Conservation (phyloP, 2,329 filamentous ascomycete genomes). For the Ampelomyces quisqualis region DNA sequence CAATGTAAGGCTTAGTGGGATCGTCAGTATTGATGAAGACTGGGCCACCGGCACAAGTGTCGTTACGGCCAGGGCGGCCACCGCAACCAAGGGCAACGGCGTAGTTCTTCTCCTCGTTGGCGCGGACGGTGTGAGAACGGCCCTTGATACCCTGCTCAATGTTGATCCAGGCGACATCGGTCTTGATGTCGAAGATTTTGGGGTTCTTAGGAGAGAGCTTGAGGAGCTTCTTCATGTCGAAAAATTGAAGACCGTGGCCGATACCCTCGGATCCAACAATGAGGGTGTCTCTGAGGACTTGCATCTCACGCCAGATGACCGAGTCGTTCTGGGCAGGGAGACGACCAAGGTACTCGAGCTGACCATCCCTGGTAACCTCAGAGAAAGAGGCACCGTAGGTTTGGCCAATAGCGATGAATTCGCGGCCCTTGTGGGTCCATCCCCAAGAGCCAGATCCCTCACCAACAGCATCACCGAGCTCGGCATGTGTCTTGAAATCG, state of each 20-base stretch:
- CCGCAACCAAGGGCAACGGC: constrained; percentile 38
- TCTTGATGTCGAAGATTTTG: constrained; percentile 30
- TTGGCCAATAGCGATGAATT: constrained; percentile 58
- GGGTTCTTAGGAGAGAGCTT: constrained; percentile 37
- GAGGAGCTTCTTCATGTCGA: constrained; percentile 55
- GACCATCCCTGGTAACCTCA: constrained; percentile 52
- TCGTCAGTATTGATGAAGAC: constrained; percentile 62
- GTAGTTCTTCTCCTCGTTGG: constrained; percentile 39
- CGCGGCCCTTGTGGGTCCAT: constrained; percentile 55
- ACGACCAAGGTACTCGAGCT: constrained; percentile 56
- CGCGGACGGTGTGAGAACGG: constrained; percentile 41
- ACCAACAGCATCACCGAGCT: constrained; percentile 51
- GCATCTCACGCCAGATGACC: constrained; percentile 57
- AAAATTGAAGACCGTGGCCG: constrained; percentile 60
- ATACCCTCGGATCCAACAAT: constrained; percentile 44
- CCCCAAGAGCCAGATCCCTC: constrained; percentile 54
- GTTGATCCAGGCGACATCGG: constrained; percentile 35
- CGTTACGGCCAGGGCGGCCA: constrained; percentile 32
- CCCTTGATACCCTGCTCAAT: constrained; percentile 30
- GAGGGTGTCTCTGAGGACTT: constrained; percentile 44
- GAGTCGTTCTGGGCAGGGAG: constrained; percentile 50
- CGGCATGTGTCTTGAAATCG: constrained; percentile 58
- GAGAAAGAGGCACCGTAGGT: constrained; percentile 58
- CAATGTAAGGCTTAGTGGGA: constrained; percentile 47
- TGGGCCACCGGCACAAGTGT: constrained; percentile 53